Evolutionary conservation across 306 rosid species (phyloP).

Genomic region (Sophora flavescens): DNA sequence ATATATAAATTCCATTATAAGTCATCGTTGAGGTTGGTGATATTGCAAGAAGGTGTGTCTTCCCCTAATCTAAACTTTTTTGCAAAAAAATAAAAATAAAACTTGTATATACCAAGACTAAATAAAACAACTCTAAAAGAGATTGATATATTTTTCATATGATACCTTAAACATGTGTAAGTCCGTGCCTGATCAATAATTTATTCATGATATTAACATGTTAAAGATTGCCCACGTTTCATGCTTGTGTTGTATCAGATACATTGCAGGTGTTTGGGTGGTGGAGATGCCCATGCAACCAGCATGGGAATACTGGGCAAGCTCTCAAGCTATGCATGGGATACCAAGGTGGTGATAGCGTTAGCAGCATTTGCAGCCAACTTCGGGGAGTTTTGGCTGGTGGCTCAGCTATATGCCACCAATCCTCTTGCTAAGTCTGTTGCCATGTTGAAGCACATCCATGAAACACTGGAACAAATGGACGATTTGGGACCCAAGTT

Average conservation of each 20-base stretch:
- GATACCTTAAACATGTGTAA: too few relatives aligned
- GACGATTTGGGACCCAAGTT: constrained; percentile 54
- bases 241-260: constrained; percentile 54
- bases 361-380: constrained; percentile 68
- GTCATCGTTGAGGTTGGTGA: too few relatives aligned
- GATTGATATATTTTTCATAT: too few relatives aligned
- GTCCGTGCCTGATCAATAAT: too few relatives aligned
- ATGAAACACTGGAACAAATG: constrained; percentile 52
- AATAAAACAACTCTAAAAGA: too few relatives aligned
- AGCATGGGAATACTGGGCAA: constrained; percentile 58
- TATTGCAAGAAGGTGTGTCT: too few relatives aligned
- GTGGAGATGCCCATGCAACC: constrained; percentile 66
- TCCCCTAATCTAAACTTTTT: too few relatives aligned
- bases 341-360: constrained; percentile 69
- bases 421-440: constrained; percentile 63
- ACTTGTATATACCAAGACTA: too few relatives aligned
- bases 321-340: constrained; percentile 71
- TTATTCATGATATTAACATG: neutral
- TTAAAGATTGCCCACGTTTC: neutral
- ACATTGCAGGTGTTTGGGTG: constrained; percentile 55
- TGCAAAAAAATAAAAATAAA: too few relatives aligned
- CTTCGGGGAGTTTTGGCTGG: constrained; percentile 68
- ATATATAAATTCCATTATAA: too few relatives aligned
- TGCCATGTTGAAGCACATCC: constrained; percentile 62
- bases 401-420: constrained; percentile 55